Percentiles rank a stretch among this genome's conserved stretches.
phyloP scores from a whole-genome alignment of 768 basidiomycete species.

The Butyriboletus loyo region DNA sequence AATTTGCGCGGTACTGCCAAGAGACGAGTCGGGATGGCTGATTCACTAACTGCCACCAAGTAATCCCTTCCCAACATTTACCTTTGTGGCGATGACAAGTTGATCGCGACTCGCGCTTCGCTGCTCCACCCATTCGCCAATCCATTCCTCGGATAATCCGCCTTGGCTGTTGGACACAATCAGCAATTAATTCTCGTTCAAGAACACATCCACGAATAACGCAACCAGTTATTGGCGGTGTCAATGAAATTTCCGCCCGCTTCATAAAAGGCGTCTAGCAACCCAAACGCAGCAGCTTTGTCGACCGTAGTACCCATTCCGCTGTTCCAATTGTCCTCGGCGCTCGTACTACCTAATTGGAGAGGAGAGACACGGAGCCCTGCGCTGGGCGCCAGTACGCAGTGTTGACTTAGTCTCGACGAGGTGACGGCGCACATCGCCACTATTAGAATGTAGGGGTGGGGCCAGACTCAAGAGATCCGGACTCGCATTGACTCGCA shows the following conservation, averaged over 20 bases:
- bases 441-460: neutral
- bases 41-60: neutral
- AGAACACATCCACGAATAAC: neutral
- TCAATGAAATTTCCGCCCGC: slow-evolving; percentile 2
- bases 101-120: neutral
- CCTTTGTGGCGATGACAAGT: slow-evolving; percentile 2
- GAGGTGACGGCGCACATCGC: neutral
- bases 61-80: neutral
- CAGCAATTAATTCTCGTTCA: neutral
- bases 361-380: neutral
- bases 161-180: neutral
- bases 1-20: neutral
- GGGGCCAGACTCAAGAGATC: neutral
- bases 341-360: neutral
- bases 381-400: neutral
- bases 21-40: too few relatives aligned
- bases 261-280: neutral
- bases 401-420: neutral
- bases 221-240: neutral
- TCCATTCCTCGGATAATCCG: neutral
- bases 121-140: neutral
- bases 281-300: neutral
- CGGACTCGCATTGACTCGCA: neutral
- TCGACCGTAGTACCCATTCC: neutral
- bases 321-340: neutral